Evolutionary conservation across 148 eudicot genomes (phyloP).

Genomic region (Rhododendron ovatum): DNA sequence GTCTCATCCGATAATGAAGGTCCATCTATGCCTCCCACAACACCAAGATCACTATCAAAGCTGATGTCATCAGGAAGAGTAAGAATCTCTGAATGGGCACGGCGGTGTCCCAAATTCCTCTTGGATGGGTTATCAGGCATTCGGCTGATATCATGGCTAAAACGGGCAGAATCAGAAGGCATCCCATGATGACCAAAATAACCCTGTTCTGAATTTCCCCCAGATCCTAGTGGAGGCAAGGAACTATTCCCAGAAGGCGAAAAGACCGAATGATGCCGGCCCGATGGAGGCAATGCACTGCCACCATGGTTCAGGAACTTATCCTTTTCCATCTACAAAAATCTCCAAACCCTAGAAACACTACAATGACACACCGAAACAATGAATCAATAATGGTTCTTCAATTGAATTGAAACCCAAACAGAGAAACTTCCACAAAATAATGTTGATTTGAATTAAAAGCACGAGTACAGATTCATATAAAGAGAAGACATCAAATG

Average conservation of each 20-base stretch:
- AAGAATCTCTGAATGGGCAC: conserved; percentile 94
- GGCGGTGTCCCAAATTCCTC: conserved; percentile 60
- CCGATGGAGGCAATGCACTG: conserved; percentile 58
- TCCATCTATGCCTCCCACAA: conserved; percentile 73
- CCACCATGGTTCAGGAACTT: conserved; percentile 44
- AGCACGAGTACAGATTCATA: background rate
- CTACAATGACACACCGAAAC: background rate
- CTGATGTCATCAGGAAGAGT: conserved; percentile 92
- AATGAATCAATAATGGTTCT: background rate
- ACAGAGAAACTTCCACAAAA: background rate
- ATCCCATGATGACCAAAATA: conserved; percentile 29
- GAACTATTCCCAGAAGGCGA: conserved; percentile 29
- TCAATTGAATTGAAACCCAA: background rate
- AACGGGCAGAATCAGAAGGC: conserved; percentile 28
- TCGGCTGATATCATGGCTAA: conserved; percentile 78
- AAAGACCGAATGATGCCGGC: conserved; percentile 48
- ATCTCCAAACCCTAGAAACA: conserved; percentile 9
- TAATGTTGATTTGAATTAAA: background rate
- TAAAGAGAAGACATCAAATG: background rate
- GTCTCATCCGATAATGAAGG: conserved; percentile 92
- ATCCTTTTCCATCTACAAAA: conserved; percentile 66
- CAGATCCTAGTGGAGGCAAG: conserved; percentile 34
- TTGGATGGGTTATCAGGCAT: conserved; percentile 94
- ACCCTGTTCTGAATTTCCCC: conserved; percentile 24
- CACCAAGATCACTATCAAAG: conserved; percentile 93